phyloP scores from a whole-genome alignment of 257 asterid species.

The Solanum chiquidenum region DNA sequence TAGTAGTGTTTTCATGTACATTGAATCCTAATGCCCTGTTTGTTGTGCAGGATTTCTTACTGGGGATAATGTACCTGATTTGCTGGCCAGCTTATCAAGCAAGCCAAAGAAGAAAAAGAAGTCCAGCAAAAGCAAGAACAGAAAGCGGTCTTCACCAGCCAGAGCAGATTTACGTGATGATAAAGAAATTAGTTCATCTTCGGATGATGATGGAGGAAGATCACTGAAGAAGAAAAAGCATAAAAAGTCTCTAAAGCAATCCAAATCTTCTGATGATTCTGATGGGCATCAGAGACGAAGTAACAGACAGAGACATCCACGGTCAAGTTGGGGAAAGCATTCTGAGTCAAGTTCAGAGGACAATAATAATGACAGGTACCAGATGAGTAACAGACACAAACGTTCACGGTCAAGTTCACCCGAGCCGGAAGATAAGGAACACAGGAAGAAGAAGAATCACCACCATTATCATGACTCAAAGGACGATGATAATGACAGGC shows the following conservation, averaged over 20 bases:
- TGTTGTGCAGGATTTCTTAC: conserved; percentile 63
- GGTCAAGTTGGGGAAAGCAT: not conserved
- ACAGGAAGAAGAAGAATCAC: not conserved
- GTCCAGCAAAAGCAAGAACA: conserved; percentile 46
- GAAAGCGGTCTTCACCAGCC: conserved; percentile 27
- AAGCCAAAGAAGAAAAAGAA: conserved; percentile 34
- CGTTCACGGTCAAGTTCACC: conserved; percentile 10
- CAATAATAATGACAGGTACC: not conserved
- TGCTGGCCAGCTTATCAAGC: conserved; percentile 47
- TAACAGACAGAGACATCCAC: conserved; percentile 17
- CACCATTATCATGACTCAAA: conserved; percentile 4
- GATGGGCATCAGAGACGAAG: conserved; percentile 36
- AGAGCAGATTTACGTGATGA: conserved; percentile 12
- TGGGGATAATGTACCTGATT: conserved; percentile 55
- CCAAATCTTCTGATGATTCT: conserved; percentile 32
- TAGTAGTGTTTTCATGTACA: not conserved
- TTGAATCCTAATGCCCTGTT: not conserved
- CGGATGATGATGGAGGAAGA: conserved; percentile 24
- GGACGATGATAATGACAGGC: not conserved
- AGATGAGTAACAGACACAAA: not conserved
- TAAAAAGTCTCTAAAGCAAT: conserved; percentile 27
- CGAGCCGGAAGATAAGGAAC: conserved; percentile 4
- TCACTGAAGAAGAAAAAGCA: conserved; percentile 30
- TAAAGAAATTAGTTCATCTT: conserved; percentile 27
- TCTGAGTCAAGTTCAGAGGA: not conserved